These are phyloP conservation scores for Eutrema japonicum DNA, from an alignment of 345 rosid genomes.

Conservation along the genomic window DNA sequence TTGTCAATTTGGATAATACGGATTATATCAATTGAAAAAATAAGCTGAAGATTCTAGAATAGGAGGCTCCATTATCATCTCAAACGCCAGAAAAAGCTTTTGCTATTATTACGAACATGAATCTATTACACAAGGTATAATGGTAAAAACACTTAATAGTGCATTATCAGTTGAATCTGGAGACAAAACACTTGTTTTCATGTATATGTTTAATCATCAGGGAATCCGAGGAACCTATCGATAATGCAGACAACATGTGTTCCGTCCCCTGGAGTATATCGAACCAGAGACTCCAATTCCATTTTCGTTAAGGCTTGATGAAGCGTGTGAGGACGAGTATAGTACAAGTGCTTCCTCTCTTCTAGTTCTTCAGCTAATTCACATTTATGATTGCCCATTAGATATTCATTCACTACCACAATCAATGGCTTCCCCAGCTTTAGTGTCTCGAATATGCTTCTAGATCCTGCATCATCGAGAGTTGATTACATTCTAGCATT, in stretches of 20 bases:
- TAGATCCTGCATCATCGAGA: constrained; percentile 62
- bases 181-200: not conserved
- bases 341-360: constrained; percentile 37
- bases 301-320: too few species aligned
- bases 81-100: fast-evolving
- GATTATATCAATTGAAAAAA: too few species aligned
- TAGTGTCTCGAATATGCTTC: constrained; percentile 93
- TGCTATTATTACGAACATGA: fast-evolving
- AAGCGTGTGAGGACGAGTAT: too few species aligned
- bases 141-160: not conserved
- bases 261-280: constrained; percentile 72
- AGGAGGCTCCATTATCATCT: fast-evolving
- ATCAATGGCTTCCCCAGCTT: constrained; percentile 74
- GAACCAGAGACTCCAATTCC: constrained; percentile 50
- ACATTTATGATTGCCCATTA: constrained; percentile 94
- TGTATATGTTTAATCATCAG: constrained; percentile 59
- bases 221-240: constrained; percentile 74
- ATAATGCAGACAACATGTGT: constrained; percentile 66
- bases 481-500: not conserved
- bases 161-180: not conserved
- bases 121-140: too few species aligned
- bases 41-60: constrained; percentile 34
- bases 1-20: too few species aligned
- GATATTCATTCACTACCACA: constrained; percentile 90
- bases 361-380: constrained; percentile 94